Conservation (phyloP, 192 early-diverging fungal species). For the Coemansia sp. region DNA sequence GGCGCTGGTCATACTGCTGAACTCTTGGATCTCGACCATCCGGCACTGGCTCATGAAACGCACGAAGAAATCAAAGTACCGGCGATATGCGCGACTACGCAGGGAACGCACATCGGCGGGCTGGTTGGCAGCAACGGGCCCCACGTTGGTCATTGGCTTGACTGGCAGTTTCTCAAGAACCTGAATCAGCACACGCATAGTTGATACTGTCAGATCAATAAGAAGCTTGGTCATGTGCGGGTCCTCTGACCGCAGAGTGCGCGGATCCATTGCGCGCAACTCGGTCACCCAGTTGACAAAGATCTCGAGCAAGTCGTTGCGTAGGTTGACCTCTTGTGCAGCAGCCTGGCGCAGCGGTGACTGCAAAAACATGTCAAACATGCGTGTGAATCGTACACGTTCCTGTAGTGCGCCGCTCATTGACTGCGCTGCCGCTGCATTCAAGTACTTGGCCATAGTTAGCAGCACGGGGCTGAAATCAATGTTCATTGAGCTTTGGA, state of each 20-base stretch:
- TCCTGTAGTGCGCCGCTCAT: conserved; percentile 46
- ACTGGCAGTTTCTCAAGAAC: conserved; percentile 53
- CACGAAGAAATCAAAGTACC: conserved; percentile 59
- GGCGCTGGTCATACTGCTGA: conserved; percentile 55
- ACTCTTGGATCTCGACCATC: conserved; percentile 56
- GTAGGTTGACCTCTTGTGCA: conserved; percentile 53
- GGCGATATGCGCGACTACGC: conserved; percentile 47
- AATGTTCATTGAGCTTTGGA: conserved; percentile 46
- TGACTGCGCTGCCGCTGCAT: conserved; percentile 38
- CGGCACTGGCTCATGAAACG: conserved; percentile 58
- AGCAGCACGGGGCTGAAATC: conserved; percentile 53
- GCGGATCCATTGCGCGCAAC: conserved; percentile 54
- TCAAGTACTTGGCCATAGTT: conserved; percentile 51
- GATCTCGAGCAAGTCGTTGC: conserved; percentile 53
- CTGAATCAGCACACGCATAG: conserved; percentile 49
- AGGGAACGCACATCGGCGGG: conserved; percentile 44
- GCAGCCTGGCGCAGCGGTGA: conserved; percentile 50
- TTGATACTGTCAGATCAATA: conserved; percentile 41
- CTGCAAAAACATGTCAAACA: conserved; percentile 51
- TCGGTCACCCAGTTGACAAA: conserved; percentile 58
- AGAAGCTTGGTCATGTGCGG: conserved; percentile 45
- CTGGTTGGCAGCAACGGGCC: conserved; percentile 20
- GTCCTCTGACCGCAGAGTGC: conserved; percentile 45
- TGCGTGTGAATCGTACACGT: conserved; percentile 46
- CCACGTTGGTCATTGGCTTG: conserved; percentile 41